Evolutionary conservation across 2,329 filamentous ascomycete genomes (phyloP).

Genomic region (Penicillium sp.): DNA sequence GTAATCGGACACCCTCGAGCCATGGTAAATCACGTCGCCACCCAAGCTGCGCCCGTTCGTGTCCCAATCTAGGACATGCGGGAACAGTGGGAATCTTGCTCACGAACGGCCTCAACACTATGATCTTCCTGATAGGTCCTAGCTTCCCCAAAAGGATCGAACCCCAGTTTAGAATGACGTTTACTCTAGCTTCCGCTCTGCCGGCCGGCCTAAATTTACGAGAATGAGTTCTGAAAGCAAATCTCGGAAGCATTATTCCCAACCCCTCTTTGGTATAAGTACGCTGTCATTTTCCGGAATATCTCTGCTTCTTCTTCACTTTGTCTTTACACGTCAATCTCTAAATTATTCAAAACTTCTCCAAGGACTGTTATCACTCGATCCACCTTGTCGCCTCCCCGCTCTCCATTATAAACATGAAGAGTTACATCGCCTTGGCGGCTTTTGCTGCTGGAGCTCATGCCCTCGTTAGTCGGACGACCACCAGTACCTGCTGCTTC

Average conservation of each 20-base stretch:
- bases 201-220: not conserved
- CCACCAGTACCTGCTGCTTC: conserved; percentile 50
- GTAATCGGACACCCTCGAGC: not conserved
- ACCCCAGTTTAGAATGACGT: not conserved
- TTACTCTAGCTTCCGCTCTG: not conserved
- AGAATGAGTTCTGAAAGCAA: not conserved
- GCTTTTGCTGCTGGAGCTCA: conserved; percentile 42
- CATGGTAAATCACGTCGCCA: conserved; percentile 5
- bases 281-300: not conserved
- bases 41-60: not conserved
- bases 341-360: not conserved
- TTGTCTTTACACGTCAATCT: not conserved
- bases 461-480: conserved; percentile 41
- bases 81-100: not conserved
- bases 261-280: not conserved
- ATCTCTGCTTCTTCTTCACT: not conserved
- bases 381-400: not conserved
- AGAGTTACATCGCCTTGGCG: conserved; percentile 36
- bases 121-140: not conserved
- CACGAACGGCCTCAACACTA: not conserved
- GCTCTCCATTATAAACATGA: conserved; percentile 31
- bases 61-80: not conserved
- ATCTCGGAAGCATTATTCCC: not conserved
- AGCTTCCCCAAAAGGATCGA: not conserved
- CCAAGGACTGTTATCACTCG: not conserved